Base-by-base conservation (phyloP, 2,329 filamentous ascomycete genomes). In the Tolypocladium tropicale region DNA sequence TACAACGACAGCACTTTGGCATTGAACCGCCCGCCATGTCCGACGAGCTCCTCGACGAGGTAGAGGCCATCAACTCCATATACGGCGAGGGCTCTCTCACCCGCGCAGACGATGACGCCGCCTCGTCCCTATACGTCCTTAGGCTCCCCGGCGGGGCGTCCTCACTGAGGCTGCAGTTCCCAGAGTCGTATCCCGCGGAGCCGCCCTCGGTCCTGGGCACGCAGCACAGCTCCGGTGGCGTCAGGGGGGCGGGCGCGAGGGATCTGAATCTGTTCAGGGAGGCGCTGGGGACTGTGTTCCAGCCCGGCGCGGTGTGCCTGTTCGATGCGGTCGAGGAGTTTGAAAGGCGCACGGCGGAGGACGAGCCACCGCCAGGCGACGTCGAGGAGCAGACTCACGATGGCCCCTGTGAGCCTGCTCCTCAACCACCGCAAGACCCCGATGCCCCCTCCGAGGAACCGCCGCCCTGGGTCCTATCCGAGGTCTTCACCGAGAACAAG, bases 291-390 rank as follows among this genome's bases (percentile, higher is more conserved):
- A 75, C 77, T n/a, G 79, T 89, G 5, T 96, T 86, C 69, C 78
- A 80, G 54, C 80, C 84, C 0, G 91, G 90, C 0, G 80, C 83
- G 54, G 90, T 95, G 25, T 96, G 92, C 65, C 75, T 99, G 3
- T 99, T 92, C 65, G 93, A 96, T 67, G 80, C 95, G n/a, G 79
- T 96, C 39, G 92, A 96, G 65, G 86, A 89, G 65, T 74, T 88
- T 61, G 78, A 74, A 56, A 75, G 78, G 54, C 64, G 75, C 23
- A 68, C 69, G 2, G 71, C 73, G 55, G 69, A 72, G 51, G 58
- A 56, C 14, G 28, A 5, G 25, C 18, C 46, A 9, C 16, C 10
- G 18, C 28, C 9, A 3, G 46, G 18, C 0, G 46, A n/a, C 18
- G 46, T 4, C 10, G n/a, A 64, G 9, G 68, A 55, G 60, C 65